phyloP scores from a whole-genome alignment of 2,329 filamentous ascomycete genomes.

The Coniosporium tulheliwenetii region DNA sequence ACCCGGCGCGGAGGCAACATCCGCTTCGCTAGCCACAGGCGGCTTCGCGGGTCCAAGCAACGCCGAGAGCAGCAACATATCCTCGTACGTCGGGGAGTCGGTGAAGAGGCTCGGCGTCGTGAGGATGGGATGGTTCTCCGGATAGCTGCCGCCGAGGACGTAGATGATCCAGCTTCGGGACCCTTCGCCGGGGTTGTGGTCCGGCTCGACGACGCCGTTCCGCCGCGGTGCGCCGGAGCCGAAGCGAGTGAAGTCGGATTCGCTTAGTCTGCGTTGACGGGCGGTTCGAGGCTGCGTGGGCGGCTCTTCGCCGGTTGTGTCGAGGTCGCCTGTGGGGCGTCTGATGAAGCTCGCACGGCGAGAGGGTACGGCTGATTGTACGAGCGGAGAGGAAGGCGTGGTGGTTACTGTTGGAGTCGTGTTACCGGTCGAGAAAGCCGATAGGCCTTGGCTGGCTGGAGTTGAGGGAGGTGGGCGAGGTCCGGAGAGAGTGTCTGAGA shows the following conservation, averaged over 20 bases:
- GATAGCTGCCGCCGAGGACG: slow-evolving; percentile 53
- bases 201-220: slow-evolving; percentile 45
- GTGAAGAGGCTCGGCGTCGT: slow-evolving; percentile 56
- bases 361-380: slow-evolving; percentile 18
- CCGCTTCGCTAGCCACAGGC: slow-evolving; percentile 49
- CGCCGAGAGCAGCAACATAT: slow-evolving; percentile 54
- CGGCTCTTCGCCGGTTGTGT: slow-evolving; percentile 26
- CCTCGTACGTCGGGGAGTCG: slow-evolving; percentile 56
- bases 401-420: slow-evolving; percentile 20
- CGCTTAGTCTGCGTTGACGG: slow-evolving; percentile 39
- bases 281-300: slow-evolving; percentile 22
- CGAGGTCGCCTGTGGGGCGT: slow-evolving; percentile 17
- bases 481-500: slow-evolving; percentile 40
- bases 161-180: slow-evolving; percentile 59
- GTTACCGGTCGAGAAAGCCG: slow-evolving; percentile 35
- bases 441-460: slow-evolving; percentile 42
- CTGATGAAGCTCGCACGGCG: slow-evolving; percentile 23
- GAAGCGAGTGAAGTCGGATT: slow-evolving; percentile 45
- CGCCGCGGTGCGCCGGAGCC: slow-evolving; percentile 46
- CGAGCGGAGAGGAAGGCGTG: slow-evolving; percentile 18
- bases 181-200: slow-evolving; percentile 37
- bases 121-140: slow-evolving; percentile 54
- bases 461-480: slow-evolving; percentile 48
- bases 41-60: slow-evolving; percentile 53
- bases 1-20: slow-evolving; percentile 46